Percentiles rank a stretch among this genome's conserved stretches.
Evolutionary conservation across 495 filamentous ascomycete genomes (phyloP).

Genomic region (Chaetomium fimeti): DNA sequence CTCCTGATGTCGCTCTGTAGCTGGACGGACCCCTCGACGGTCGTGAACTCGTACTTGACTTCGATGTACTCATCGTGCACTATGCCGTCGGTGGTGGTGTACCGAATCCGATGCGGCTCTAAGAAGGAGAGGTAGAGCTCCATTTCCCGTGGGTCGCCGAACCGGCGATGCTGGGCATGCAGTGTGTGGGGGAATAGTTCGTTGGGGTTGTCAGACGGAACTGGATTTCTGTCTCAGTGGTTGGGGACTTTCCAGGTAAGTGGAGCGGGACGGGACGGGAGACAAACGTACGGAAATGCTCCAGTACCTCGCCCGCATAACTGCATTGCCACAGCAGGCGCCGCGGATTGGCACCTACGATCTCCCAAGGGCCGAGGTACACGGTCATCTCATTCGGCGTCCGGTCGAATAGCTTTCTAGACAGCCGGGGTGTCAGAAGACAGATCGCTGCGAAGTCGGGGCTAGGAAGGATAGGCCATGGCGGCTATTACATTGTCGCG

Average conservation of each 20-base stretch:
- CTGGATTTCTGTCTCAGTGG: slow-evolving; percentile 23
- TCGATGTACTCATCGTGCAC: slow-evolving; percentile 38
- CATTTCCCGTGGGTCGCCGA: slow-evolving; percentile 37
- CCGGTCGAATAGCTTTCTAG: slow-evolving; percentile 38
- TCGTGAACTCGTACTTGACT: slow-evolving; percentile 42
- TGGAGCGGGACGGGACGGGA: background rate
- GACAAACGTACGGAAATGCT: slow-evolving; percentile 37
- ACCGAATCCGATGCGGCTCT: slow-evolving; percentile 38
- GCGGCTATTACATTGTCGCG: slow-evolving; percentile 38
- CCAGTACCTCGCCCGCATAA: slow-evolving; percentile 39
- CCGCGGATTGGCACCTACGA: slow-evolving; percentile 31
- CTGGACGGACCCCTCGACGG: slow-evolving; percentile 35
- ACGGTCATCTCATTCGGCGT: slow-evolving; percentile 36
- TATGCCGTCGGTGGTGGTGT: slow-evolving; percentile 33
- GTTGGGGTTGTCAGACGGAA: slow-evolving; percentile 35
- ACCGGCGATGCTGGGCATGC: slow-evolving; percentile 39
- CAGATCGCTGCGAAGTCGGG: slow-evolving; percentile 15
- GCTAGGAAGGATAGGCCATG: slow-evolving; percentile 15
- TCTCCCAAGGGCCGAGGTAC: slow-evolving; percentile 43
- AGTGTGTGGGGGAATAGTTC: slow-evolving; percentile 37
- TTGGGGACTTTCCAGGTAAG: background rate
- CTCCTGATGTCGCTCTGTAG: slow-evolving; percentile 38
- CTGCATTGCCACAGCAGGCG: slow-evolving; percentile 40
- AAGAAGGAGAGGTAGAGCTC: slow-evolving; percentile 39
- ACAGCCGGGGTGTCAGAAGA: slow-evolving; percentile 23